A percentile compares a stretch with the other conserved stretches of the same genome.
Evolutionary conservation across 129 eudicot genomes (phyloP).

Genomic region (Pseudognaphalium luteoalbum): DNA sequence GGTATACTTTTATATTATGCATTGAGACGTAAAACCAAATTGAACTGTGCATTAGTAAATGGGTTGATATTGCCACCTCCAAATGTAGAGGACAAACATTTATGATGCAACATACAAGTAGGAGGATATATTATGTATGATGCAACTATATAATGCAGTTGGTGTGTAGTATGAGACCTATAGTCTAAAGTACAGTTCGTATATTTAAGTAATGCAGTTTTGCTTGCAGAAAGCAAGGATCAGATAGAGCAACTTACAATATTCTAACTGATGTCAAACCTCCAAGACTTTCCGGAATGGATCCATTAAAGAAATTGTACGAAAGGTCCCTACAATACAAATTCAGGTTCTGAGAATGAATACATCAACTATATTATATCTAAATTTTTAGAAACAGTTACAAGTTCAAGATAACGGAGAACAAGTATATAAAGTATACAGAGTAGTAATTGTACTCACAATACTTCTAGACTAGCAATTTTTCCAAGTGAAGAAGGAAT

Average conservation of each 20-base stretch:
- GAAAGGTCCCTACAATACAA: slow-evolving; percentile 80
- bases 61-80: neutral
- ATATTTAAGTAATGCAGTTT: neutral
- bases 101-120: neutral
- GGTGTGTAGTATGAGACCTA: slow-evolving; percentile 4
- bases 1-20: neutral
- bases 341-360: slow-evolving; percentile 10
- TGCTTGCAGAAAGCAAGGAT: neutral
- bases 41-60: neutral
- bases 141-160: neutral
- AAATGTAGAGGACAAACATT: neutral
- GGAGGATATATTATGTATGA: neutral
- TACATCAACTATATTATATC: neutral
- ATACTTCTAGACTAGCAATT: slow-evolving; percentile 54
- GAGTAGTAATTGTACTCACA: slow-evolving; percentile 52
- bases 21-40: neutral
- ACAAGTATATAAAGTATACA: neutral
- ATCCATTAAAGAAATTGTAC: slow-evolving; percentile 75
- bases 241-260: slow-evolving; percentile 54
- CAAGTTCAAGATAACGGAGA: neutral
- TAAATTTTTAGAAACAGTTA: neutral
- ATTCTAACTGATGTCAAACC: slow-evolving; percentile 62
- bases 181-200: slow-evolving; percentile 1
- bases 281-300: slow-evolving; percentile 94
- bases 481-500: slow-evolving; percentile 86